Base-by-base conservation (phyloP, 2,329 filamentous ascomycete genomes). In the Nectriaceae sp. region DNA sequence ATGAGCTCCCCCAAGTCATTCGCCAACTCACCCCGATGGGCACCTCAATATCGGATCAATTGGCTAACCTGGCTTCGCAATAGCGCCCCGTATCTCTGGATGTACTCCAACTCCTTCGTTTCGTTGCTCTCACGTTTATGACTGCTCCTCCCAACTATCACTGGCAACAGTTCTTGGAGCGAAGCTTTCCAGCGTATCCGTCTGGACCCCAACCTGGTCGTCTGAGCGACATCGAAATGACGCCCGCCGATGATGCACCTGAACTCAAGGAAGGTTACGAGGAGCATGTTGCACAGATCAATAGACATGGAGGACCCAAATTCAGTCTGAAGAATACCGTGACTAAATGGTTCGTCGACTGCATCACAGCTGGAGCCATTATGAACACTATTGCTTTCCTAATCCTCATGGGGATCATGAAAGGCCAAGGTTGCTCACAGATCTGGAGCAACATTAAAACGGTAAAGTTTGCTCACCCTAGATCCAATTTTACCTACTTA, bases 161-260 rank as follows among this genome's bases (percentile, higher is more conserved):
- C 46, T 84, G 81, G 80, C 79, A 84, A 56, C 73, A 77, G 46
- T 73, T 73, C 22, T 71, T 83, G 24, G 80, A 83, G 63, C 68
- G 70, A 19, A 72, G 63, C 10, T 80, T 82, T 46, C 80, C 80
- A 0, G 77, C 76, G 0, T 72, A 74, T 53, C 64, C 58, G 10
- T n/a, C n/a, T n/a, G n/a, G n/a, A n/a, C 16, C 52, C 0, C 22
- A 31, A 22, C 44, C 21, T 3, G 51, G 44, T 19, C 40, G 40
- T 5, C 56, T 52, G 24, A 62, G 40, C 8, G 47, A 41, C 1
- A 63, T 67, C 21, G 48, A 64, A 3, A 65, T 70, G 51, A 62
- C 67, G 53, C 58, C 51, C 37, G 59, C 56, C 4, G 57, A 57
- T 11, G 61, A 63, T 29, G 58, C 65, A 41, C 55, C 52, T 5